Evolutionary conservation across 495 filamentous ascomycete species (phyloP), one percentile per base, ranked within the genome.

Genomic region (Lepidopterella palustris): DNA sequence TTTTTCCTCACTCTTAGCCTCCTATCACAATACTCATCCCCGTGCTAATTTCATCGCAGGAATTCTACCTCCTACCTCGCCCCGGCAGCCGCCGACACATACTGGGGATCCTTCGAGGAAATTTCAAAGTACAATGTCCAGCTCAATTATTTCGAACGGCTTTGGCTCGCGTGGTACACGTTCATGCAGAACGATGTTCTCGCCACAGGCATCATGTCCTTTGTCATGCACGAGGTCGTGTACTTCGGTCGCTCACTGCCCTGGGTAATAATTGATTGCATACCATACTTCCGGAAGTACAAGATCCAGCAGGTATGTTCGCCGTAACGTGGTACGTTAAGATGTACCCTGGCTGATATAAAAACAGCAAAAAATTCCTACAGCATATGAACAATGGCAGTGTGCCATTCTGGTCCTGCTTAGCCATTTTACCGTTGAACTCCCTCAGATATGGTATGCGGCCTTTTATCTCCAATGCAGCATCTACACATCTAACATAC

Each of bases 111-210:
- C 65, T 95, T 90, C 74, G 84, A 95, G 59, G 88, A 93, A 68
- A 85, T 97, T 54, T 84, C 86, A 55, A 86, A 88, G 65, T 87
- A 89, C 79, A 95, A 93, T 80, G 78, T 95, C 51, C 82, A 92
- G 48, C 80, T 97, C 50, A 96, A 93, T 73, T 74, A 88, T 51
- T 77, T 84, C 65, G 92, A 97, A 77, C 80, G 84, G 52, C 74
- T 95, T 53, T 97, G 92, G 92, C 87, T 89, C 24, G 89, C 92
- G 70, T 89, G 92, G 92, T 97, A 97, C 72, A 83, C 91, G n/a
- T 97, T 86, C 83, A 95, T 97, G 90, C 88, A 92, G 68, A 97
- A 97, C 68, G 92, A 97, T 79, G 84, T 87, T 48, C 85, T 97
- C 32, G 92, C 92, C 51, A 97, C 92, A 13, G 92, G 92, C 35